Evolutionary conservation across 139 green algal genomes (phyloP), one percentile per base, ranked within the genome.

Genomic region (Chlamydomonas incerta): DNA sequence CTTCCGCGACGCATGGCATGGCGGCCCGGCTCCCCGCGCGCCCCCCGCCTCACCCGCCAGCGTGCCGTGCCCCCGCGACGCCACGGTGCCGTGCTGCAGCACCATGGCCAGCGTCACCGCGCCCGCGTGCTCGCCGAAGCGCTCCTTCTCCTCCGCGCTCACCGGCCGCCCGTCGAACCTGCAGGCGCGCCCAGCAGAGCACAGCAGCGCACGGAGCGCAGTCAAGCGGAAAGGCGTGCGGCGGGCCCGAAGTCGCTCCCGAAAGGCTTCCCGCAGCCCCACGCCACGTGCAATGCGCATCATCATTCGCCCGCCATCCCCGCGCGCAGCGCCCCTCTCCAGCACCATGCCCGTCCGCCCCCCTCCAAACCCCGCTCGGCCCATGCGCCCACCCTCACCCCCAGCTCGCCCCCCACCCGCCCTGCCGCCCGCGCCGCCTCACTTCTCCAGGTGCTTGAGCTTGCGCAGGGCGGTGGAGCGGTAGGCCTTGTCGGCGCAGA

Each of bases 401-500:
- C 62, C 62, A 21, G 2, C 62, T 17, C 26, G 2, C 26, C 11
- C 65, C 65, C 0, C 65, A 2, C 21, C 10, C 57, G 20, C 4
- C 62, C 24, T 14, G 17, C 62, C 18, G 11, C 28, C 66, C 69
- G 11, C 37, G 14, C 68, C 23, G 2, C n/a, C 72, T 47, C 52
- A 77, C 80, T 71, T 71, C 57, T 75, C 47, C 72, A 93, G 70
- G 15, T 47, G 33, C 65, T 81, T 86, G 50, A 91, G 79, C 82
- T 91, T 91, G 10, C 86, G 71, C 71, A 93, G 77, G 23, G 89
- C 76, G 14, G 88, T 92, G 21, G 80, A 81, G 23, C 76, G 55
- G 89, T 96, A 95, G 11, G 87, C 83, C 76, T 94, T 94, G 87
- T 93, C 76, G 3, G 89, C 73, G 62, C 81, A 90, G 29, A 95